phyloP scores from a whole-genome alignment of 192 early-diverging fungal genomes.

The Cetraspora pellucida region DNA sequence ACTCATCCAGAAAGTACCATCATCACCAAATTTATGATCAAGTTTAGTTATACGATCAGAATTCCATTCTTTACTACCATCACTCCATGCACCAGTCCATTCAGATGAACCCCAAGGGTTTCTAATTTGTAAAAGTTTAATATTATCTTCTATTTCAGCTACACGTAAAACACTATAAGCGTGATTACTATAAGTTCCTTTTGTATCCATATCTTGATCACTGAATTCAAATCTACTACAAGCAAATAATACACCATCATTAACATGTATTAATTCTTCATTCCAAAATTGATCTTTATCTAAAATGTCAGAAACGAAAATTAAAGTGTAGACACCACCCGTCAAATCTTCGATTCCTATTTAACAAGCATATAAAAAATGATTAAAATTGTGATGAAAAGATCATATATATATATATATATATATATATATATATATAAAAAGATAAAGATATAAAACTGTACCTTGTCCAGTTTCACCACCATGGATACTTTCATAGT shows the following conservation, averaged over 20 bases:
- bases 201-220: conserved; percentile 13
- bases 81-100: conserved; percentile 53
- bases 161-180: conserved; percentile 53
- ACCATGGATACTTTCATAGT: conserved; percentile 51
- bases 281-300: conserved; percentile 58
- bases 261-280: conserved; percentile 54
- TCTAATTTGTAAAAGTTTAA: conserved; percentile 41
- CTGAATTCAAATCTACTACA: not conserved
- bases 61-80: conserved; percentile 44
- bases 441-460: not conserved
- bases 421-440: too few relatives aligned
- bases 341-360: conserved; percentile 53
- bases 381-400: too few relatives aligned
- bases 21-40: conserved; percentile 38
- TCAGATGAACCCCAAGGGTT: conserved; percentile 59
- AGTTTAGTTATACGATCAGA: conserved; percentile 40
- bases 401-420: too few relatives aligned
- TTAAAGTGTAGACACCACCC: conserved; percentile 49
- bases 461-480: conserved; percentile 49
- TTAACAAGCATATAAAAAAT: not conserved
- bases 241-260: conserved; percentile 46
- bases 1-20: conserved; percentile 47
- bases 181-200: conserved; percentile 47
- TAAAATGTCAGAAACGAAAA: conserved; percentile 50
- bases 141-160: conserved; percentile 48